Evolutionary conservation across 352 stramenopile genomes (phyloP).

Genomic region (Peronospora farinosa): DNA sequence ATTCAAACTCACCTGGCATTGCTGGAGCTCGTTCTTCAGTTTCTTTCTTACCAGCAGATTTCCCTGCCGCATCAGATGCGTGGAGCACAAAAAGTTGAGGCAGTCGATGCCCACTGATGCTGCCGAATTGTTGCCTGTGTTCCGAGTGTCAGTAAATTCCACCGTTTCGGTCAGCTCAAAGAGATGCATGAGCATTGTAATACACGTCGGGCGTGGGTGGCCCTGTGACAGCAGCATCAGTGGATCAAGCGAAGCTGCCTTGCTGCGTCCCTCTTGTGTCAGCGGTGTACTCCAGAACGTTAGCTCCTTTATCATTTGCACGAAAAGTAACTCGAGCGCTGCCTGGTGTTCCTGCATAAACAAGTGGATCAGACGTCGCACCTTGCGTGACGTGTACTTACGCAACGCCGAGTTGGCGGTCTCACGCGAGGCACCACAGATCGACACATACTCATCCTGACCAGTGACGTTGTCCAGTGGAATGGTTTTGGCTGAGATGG

Average conservation of each 20-base stretch:
- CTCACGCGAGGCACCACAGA: constrained; percentile 76
- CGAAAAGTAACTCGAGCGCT: constrained; percentile 62
- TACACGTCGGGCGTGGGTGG: constrained; percentile 67
- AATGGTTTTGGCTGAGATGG: constrained; percentile 84
- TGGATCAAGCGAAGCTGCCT: constrained; percentile 52
- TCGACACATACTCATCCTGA: constrained; percentile 83
- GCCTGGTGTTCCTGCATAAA: constrained; percentile 75
- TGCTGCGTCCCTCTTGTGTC: constrained; percentile 36
- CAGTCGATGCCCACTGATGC: constrained; percentile 76
- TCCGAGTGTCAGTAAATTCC: constrained; percentile 60
- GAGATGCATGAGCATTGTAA: constrained; percentile 72
- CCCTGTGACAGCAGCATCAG: constrained; percentile 60
- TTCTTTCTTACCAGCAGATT: constrained; percentile 66
- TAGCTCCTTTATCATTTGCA: constrained; percentile 80
- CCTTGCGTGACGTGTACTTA: constrained; percentile 84
- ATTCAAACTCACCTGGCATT: constrained; percentile 66
- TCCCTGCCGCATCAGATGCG: constrained; percentile 67
- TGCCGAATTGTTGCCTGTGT: constrained; percentile 30
- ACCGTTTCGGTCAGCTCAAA: constrained; percentile 83
- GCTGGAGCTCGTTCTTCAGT: constrained; percentile 72
- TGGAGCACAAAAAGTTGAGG: constrained; percentile 81
- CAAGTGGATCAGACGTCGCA: constrained; percentile 74
- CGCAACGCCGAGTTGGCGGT: constrained; percentile 75
- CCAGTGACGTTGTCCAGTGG: constrained; percentile 80
- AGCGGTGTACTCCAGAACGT: constrained; percentile 73